phyloP scores from a whole-genome alignment of 1,284 basidiomycete species.

The Heliocybe sulcata region DNA sequence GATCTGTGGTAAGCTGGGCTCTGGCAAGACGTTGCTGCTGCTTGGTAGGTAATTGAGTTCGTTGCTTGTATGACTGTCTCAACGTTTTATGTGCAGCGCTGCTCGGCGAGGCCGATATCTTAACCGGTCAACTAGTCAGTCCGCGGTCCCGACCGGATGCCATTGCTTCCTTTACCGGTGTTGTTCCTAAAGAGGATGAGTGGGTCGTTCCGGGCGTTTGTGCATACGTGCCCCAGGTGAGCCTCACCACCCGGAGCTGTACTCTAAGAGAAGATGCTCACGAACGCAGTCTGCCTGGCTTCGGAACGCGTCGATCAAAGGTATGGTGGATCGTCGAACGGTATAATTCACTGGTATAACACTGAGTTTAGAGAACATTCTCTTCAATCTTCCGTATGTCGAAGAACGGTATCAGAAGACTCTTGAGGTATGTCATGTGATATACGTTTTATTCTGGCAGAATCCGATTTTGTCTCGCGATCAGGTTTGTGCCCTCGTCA shows the following conservation, averaged over 20 bases:
- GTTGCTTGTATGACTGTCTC: neutral
- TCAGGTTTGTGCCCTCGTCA: conserved; percentile 2
- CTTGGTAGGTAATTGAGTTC: conserved; percentile 35
- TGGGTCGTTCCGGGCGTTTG: conserved; percentile 77
- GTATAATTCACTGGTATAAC: neutral
- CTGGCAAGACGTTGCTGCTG: conserved; percentile 79
- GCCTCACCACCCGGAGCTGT: neutral
- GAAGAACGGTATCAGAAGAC: conserved; percentile 74
- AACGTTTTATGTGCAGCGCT: conserved; percentile 36
- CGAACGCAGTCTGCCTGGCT: conserved; percentile 64
- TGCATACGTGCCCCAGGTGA: conserved; percentile 80
- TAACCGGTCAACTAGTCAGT: conserved; percentile 74
- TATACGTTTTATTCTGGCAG: neutral
- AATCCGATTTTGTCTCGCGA: neutral
- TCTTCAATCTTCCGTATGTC: conserved; percentile 83
- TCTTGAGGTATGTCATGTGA: conserved; percentile 40
- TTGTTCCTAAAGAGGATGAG: conserved; percentile 38
- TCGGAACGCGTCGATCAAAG: conserved; percentile 88
- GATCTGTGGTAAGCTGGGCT: conserved; percentile 78
- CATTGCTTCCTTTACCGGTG: conserved; percentile 50
- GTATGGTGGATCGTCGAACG: conserved; percentile 22
- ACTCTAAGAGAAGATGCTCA: conserved; percentile 4
- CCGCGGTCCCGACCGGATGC: conserved; percentile 81
- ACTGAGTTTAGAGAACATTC: conserved; percentile 67
- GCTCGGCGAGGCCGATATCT: conserved; percentile 85